Evolutionary conservation across 805 yeast species (phyloP), one percentile per base, ranked within the genome.

Genomic region (Suhomyces kilbournensis): DNA sequence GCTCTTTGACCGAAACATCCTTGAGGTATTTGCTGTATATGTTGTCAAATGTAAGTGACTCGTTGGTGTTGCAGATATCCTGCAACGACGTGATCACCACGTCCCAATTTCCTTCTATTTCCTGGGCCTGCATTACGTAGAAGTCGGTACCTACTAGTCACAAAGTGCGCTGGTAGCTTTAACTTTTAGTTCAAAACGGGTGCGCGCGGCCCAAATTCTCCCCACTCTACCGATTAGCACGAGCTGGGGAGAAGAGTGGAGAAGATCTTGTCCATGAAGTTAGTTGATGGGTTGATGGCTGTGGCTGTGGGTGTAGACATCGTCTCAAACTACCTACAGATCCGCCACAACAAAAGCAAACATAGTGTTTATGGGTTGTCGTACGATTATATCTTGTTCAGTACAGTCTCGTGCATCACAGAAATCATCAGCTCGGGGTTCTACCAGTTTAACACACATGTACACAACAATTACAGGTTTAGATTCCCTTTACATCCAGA

Each of bases 51-150:
- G 79, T 65, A 4, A 73, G 63, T 12, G 78, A 72, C 58, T 83
- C 88, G 60, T 84, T 84, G 25, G 82, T 75, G 56, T 81, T 85
- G 65, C 83, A 83, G 9, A 85, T 76, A 58, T 86, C 91, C 63
- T 86, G 91, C 17, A 86, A 69, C 1, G 87, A 83, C 6, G 90
- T 77, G 2, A 83, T 71, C 5, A 84, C 84, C 28, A 80, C 77
- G 59, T 84, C 88, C 93, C 93, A 86, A 59, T 81, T 78, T 1
- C 86, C 83, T 23, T 81, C 85, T 75, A 80, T 78, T 51, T 61
- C 46, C 25, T 40, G 48, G 22, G 48, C 64, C 42, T 52, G 46
- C 58, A 52, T 51, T 35, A 20, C 23, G 45, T 49, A 38, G 42
- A 38, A 32, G 35, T 32, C 7, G 15, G 35, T 28, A 28, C 32